Conservation (phyloP, 306 rosid species). For the Lathyrus aphaca region DNA sequence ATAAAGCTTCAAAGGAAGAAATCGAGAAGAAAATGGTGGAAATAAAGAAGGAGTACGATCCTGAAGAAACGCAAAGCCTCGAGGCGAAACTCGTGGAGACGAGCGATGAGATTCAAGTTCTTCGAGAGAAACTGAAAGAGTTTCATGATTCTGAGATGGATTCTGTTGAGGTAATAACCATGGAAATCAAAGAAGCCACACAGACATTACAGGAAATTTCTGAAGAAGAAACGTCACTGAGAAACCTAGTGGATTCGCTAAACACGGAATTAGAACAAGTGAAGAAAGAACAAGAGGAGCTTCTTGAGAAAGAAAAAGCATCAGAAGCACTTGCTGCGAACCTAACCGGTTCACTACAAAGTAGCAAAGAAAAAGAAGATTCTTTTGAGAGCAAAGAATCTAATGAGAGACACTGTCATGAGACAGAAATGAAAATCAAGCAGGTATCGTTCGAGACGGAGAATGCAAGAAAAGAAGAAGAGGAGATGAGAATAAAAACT, state of each 20-base stretch:
- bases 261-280: conserved; percentile 61
- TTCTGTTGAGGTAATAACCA: conserved; percentile 50
- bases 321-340: conserved; percentile 46
- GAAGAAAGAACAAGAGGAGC: conserved; percentile 51
- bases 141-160: conserved; percentile 66
- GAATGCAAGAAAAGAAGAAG: conserved; percentile 53
- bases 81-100: conserved; percentile 64
- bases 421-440: conserved; percentile 41
- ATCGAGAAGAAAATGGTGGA: conserved; percentile 47
- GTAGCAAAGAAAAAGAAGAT: conserved; percentile 34
- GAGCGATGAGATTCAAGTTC: conserved; percentile 55
- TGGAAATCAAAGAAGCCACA: conserved; percentile 71
- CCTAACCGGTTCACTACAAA: conserved; percentile 38
- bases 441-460: conserved; percentile 53
- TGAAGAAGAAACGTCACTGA: conserved; percentile 67
- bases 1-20: conserved; percentile 51
- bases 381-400: conserved; percentile 17
- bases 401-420: conserved; percentile 4
- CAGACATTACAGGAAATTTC: conserved; percentile 55
- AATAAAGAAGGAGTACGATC: conserved; percentile 58
- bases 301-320: conserved; percentile 47
- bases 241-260: conserved; percentile 49
- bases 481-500: conserved; percentile 51
- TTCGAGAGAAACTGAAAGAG: conserved; percentile 60
- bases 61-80: conserved; percentile 43